Conservation (phyloP, 169 alveolate genomes). For the Hammondia hammondi region DNA sequence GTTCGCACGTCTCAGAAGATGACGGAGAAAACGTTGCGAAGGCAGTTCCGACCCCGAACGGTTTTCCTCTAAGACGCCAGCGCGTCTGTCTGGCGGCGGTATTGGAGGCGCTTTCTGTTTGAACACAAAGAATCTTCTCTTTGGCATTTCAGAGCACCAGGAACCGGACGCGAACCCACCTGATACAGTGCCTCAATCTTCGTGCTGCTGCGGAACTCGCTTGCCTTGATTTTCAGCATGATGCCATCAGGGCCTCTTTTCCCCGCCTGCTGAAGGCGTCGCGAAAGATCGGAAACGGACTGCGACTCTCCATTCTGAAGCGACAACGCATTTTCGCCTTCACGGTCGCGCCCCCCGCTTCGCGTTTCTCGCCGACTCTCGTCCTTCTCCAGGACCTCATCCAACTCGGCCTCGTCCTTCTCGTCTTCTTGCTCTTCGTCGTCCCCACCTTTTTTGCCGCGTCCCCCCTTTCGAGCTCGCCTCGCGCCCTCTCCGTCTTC, state of each 20-base stretch:
- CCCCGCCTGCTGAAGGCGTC: background rate
- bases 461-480: background rate
- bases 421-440: slow-evolving; percentile 30
- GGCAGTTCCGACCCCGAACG: too few species aligned
- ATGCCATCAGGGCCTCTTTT: slow-evolving; percentile 48
- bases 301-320: background rate
- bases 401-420: slow-evolving; percentile 46
- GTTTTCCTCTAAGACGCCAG: background rate
- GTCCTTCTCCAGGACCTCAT: slow-evolving; percentile 29
- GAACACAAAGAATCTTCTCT: too few species aligned
- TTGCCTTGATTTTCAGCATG: slow-evolving; percentile 63
- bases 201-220: slow-evolving; percentile 75
- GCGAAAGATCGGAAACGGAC: background rate
- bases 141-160: background rate
- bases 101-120: too few species aligned
- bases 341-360: background rate
- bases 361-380: background rate
- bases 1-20: too few species aligned
- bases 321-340: background rate
- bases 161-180: slow-evolving; percentile 24
- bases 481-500: background rate
- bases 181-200: slow-evolving; percentile 79
- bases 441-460: background rate
- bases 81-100: background rate
- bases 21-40: too few species aligned